A percentile compares a stretch with the other conserved stretches of the same genome.
Conservation (phyloP, 2,329 filamentous ascomycete genomes). For the Capronia americana region DNA sequence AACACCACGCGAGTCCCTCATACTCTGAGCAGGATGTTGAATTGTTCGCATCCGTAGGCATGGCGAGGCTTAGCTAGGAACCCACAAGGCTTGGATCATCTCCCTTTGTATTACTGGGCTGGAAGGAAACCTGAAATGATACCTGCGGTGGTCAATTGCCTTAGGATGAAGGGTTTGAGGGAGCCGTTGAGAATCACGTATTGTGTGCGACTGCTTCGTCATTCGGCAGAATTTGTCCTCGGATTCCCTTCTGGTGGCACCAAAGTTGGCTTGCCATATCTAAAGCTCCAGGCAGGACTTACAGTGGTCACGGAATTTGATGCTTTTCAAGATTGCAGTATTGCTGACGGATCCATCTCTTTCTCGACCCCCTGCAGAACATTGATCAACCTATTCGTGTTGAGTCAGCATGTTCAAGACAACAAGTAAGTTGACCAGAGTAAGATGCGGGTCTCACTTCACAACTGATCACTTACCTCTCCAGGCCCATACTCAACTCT, state of each 20-base stretch:
- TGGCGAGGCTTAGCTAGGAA: background rate
- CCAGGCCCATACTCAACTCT: slow-evolving; percentile 32
- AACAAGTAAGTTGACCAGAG: background rate
- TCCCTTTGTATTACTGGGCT: background rate
- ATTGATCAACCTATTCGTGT: slow-evolving; percentile 19
- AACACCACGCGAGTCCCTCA: background rate
- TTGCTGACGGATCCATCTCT: background rate
- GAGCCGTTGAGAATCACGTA: background rate
- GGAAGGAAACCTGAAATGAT: background rate
- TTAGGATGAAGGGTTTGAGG: background rate
- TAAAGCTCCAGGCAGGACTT: background rate
- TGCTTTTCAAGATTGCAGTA: background rate
- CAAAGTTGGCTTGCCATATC: background rate
- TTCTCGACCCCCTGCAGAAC: slow-evolving; percentile 24
- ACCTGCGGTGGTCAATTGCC: background rate
- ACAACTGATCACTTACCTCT: slow-evolving; percentile 24
- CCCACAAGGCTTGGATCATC: background rate
- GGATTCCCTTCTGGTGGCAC: background rate
- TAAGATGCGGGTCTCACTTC: background rate
- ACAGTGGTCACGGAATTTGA: background rate
- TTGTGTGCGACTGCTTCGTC: background rate
- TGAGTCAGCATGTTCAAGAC: background rate
- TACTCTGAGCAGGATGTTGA: background rate
- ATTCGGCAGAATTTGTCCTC: background rate
- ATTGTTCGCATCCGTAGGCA: background rate